Percentiles rank a stretch among this genome's conserved stretches.
Conservation (phyloP, 768 basidiomycete species). For the Macrolepiota albuminosa region DNA sequence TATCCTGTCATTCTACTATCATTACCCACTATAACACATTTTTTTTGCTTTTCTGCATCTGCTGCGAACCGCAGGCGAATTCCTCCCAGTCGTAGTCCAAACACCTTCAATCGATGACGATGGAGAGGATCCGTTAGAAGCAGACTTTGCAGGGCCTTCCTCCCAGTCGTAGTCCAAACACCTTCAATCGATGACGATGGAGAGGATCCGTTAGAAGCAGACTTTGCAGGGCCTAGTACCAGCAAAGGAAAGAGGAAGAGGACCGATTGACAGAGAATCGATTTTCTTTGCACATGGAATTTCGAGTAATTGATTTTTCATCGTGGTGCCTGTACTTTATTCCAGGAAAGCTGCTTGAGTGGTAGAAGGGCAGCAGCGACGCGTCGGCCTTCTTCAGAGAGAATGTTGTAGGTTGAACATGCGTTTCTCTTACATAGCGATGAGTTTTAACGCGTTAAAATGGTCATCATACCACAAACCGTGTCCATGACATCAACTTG, state of each 20-base stretch:
- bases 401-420: constrained; percentile 91
- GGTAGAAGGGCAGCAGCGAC: constrained; percentile 92
- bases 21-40: constrained; percentile 15
- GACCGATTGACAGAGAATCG: constrained; percentile 27
- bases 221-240: constrained; percentile 22
- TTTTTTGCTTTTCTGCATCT: constrained; percentile 11
- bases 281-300: not conserved
- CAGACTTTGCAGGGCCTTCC: constrained; percentile 24
- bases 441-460: not conserved
- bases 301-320: not conserved
- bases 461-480: constrained; percentile 34
- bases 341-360: constrained; percentile 49
- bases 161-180: constrained; percentile 54
- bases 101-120: constrained; percentile 58
- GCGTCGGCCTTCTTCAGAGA: constrained; percentile 89
- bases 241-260: constrained; percentile 70
- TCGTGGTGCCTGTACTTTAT: constrained; percentile 23
- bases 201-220: constrained; percentile 34
- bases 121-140: constrained; percentile 43
- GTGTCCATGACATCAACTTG: constrained; percentile 90
- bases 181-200: constrained; percentile 62
- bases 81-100: constrained; percentile 55
- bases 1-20: constrained; percentile 10
- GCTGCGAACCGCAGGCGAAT: constrained; percentile 38
- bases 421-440: constrained; percentile 71